Percentiles rank a stretch among this genome's conserved stretches.
These are phyloP conservation scores for Ganoderma multipileum DNA, from an alignment of 1,284 basidiomycete species.

Conservation along the genomic window DNA sequence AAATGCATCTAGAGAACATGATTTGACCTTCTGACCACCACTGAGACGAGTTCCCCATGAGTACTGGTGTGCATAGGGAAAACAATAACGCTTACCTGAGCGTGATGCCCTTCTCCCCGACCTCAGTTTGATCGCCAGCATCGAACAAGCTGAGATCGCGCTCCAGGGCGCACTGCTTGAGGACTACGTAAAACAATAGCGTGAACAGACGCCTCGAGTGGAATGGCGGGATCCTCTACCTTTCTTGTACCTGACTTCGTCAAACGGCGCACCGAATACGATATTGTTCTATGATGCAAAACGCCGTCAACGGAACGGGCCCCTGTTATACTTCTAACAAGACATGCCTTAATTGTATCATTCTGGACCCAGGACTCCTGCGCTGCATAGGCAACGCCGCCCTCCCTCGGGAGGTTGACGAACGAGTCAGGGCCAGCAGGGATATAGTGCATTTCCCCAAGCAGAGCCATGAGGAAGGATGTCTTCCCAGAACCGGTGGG, in stretches of 20 bases:
- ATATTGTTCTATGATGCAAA: constrained; percentile 46
- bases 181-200: constrained; percentile 48
- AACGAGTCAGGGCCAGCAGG: constrained; percentile 60
- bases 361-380: constrained; percentile 82
- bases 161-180: constrained; percentile 69
- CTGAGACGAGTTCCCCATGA: constrained; percentile 36
- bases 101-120: constrained; percentile 71
- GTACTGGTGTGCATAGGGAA: neutral
- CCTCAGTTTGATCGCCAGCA: constrained; percentile 77
- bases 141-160: constrained; percentile 71
- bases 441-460: constrained; percentile 71
- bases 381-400: constrained; percentile 76
- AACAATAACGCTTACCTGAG: constrained; percentile 43
- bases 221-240: constrained; percentile 32
- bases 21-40: constrained; percentile 70
- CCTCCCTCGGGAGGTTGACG: constrained; percentile 69
- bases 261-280: constrained; percentile 49
- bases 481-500: constrained; percentile 64
- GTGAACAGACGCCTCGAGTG: constrained; percentile 35
- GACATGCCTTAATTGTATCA: constrained; percentile 51
- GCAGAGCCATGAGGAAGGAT: constrained; percentile 59
- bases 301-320: too few relatives aligned
- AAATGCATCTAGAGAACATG: neutral
- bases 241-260: constrained; percentile 52
- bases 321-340: too few relatives aligned